phyloP scores from a whole-genome alignment of 2,329 filamentous ascomycete species.

The Aspergillus melleus region DNA sequence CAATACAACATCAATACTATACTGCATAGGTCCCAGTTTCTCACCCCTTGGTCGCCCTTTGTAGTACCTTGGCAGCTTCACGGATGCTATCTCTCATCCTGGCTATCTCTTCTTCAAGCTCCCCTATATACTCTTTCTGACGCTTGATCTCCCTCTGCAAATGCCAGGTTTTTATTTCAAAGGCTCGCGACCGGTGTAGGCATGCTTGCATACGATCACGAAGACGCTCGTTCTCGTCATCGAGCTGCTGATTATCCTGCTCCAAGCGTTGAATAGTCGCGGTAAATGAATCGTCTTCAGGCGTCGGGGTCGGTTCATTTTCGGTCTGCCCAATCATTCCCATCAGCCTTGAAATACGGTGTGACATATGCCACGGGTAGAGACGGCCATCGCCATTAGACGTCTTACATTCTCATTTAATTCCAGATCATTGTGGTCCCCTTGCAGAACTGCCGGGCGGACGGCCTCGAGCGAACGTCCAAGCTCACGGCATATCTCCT shows the following conservation, averaged over 20 bases:
- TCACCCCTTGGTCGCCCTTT: neutral
- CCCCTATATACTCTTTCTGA: neutral
- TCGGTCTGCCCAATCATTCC: neutral
- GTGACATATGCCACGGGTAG: neutral
- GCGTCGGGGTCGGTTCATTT: neutral
- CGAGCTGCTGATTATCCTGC: neutral
- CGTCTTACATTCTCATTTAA: too few relatives aligned
- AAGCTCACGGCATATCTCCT: neutral
- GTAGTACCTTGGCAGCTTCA: neutral
- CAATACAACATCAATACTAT: neutral
- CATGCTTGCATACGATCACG: neutral
- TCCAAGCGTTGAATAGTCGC: neutral
- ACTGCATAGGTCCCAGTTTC: neutral
- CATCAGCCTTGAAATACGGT: neutral
- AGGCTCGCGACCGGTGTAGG: neutral
- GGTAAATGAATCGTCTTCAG: neutral
- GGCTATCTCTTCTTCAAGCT: neutral
- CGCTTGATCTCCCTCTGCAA: neutral
- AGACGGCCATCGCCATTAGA: neutral
- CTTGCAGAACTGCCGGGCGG: neutral
- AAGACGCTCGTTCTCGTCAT: neutral
- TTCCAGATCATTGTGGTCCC: neutral
- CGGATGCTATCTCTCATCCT: neutral
- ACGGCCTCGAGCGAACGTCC: neutral
- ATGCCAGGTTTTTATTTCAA: neutral